phyloP scores from a whole-genome alignment of 306 rosid genomes.

The Malus orientalis region DNA sequence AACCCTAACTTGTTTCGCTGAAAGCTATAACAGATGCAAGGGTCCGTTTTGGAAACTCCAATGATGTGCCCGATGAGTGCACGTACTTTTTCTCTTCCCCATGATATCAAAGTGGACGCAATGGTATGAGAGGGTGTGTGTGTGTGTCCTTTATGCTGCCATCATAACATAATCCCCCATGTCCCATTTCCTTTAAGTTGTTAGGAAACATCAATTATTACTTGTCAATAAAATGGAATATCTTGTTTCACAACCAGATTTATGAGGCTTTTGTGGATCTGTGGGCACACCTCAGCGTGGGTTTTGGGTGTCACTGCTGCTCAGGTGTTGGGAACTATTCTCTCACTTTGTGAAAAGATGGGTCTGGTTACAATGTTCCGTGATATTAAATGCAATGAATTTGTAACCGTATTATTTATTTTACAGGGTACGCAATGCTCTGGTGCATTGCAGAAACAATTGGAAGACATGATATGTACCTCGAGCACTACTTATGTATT shows the following conservation, averaged over 20 bases:
- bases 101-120: conserved; percentile 11
- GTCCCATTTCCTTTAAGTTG: conserved; percentile 21
- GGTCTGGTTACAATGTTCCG: no score
- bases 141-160: conserved; percentile 19
- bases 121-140: conserved; percentile 12
- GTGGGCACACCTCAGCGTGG: conserved; percentile 3
- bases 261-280: background rate
- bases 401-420: no score
- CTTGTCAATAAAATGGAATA: conserved; percentile 9
- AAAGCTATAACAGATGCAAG: background rate
- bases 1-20: background rate
- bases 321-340: conserved; percentile 1
- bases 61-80: conserved; percentile 30
- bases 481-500: no score
- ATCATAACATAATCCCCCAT: conserved; percentile 15
- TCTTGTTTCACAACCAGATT: conserved; percentile 10
- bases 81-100: conserved; percentile 13
- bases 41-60: conserved; percentile 12
- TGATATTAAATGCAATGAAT: no score
- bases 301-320: background rate
- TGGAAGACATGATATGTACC: background rate
- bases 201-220: conserved; percentile 37
- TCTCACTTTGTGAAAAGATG: background rate
- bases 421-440: no score
- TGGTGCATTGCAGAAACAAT: no score